Evolutionary conservation across 768 basidiomycete genomes (phyloP).

Genomic region (Lepiota brunneoincarnata): DNA sequence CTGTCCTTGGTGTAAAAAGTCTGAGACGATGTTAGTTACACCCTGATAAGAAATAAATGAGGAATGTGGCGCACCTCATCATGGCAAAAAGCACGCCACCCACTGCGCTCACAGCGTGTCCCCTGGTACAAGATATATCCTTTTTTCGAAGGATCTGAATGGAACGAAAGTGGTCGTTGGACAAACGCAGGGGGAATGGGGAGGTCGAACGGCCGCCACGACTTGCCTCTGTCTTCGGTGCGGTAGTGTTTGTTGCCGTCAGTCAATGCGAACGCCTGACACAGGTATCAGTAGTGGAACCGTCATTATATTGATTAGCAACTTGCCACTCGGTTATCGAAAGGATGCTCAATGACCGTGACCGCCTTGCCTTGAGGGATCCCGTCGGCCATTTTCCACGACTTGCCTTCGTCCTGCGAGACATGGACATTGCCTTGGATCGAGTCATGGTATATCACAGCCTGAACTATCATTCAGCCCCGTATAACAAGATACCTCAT

Average conservation of each 20-base stretch:
- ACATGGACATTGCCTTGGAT: conserved; percentile 67
- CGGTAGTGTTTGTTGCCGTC: conserved; percentile 76
- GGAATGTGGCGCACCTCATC: conserved; percentile 57
- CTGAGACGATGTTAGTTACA: conserved; percentile 33
- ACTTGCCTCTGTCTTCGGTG: conserved; percentile 82
- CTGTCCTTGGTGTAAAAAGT: conserved; percentile 88
- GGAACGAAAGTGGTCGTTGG: conserved; percentile 76
- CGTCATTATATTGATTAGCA: neutral
- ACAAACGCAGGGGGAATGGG: conserved; percentile 58
- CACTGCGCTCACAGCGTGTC: conserved; percentile 51
- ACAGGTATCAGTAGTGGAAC: neutral
- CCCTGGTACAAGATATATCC: conserved; percentile 82
- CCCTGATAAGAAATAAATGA: conserved; percentile 6
- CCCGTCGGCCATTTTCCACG: conserved; percentile 47
- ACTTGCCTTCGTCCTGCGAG: conserved; percentile 86
- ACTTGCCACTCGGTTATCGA: conserved; percentile 71
- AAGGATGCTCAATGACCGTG: conserved; percentile 86
- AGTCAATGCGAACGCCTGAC: conserved; percentile 85
- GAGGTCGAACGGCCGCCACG: conserved; percentile 82
- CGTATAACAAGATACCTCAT: neutral
- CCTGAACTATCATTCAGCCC: conserved; percentile 10
- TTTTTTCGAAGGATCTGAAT: conserved; percentile 69
- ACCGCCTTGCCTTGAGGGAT: conserved; percentile 56
- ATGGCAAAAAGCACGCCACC: conserved; percentile 59
- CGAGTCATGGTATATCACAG: conserved; percentile 81